A percentile compares a stretch with the other conserved stretches of the same genome.
Evolutionary conservation across 371 early-diverging fungal species (phyloP).

Genomic region (Choanephora cucurbitarum): DNA sequence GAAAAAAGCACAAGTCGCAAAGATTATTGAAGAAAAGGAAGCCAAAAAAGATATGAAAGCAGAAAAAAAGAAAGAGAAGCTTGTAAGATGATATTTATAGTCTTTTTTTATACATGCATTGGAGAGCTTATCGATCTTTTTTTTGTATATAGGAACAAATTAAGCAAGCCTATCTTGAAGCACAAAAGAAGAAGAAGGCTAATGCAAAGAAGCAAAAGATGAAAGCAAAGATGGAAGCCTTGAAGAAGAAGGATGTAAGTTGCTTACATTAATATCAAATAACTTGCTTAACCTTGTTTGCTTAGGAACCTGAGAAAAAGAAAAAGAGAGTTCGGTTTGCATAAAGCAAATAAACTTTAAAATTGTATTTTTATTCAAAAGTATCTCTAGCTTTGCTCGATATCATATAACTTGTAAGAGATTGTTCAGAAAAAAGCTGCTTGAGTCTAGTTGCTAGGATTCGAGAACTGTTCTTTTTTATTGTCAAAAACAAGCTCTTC

Average conservation of each 20-base stretch:
- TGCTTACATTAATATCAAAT: neutral
- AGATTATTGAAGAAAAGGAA: slow-evolving; percentile 25
- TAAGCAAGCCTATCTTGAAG: slow-evolving; percentile 19
- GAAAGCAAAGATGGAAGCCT: slow-evolving; percentile 12
- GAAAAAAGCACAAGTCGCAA: slow-evolving; percentile 19
- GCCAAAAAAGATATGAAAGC: slow-evolving; percentile 18
- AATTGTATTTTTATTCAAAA: no score
- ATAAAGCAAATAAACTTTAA: slow-evolving; percentile 1
- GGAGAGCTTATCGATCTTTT: no score
- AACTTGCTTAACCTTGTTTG: neutral
- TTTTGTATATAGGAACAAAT: slow-evolving; percentile 18
- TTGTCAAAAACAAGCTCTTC: no score
- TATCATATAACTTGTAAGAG: no score
- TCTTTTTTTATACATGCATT: no score
- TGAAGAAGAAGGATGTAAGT: neutral
- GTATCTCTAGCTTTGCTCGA: no score
- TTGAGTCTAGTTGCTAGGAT: no score
- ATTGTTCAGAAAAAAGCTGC: no score
- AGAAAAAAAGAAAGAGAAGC: slow-evolving; percentile 19
- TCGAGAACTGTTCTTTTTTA: no score
- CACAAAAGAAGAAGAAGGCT: slow-evolving; percentile 22
- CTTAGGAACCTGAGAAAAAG: slow-evolving; percentile 17
- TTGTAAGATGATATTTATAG: slow-evolving; percentile 13
- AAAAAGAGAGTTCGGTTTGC: slow-evolving; percentile 25
- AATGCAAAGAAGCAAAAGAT: slow-evolving; percentile 25